Evolutionary conservation across 139 green algal genomes (phyloP).

Genomic region (Chlorella sp.): DNA sequence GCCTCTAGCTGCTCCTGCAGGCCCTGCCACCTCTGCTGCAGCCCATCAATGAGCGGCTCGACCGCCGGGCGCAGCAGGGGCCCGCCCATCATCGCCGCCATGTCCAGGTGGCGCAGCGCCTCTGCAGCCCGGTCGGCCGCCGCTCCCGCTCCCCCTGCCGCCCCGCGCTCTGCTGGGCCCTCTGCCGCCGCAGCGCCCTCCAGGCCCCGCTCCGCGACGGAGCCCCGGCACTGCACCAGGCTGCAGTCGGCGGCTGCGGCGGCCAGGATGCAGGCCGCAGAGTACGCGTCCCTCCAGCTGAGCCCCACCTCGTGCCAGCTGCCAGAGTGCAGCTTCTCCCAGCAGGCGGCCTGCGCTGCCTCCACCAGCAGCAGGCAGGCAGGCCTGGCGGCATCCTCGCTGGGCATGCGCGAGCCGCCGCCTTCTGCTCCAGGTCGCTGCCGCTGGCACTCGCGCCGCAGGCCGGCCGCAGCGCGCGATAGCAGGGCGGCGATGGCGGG

Average conservation of each 20-base stretch:
- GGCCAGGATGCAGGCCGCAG: constrained; percentile 55
- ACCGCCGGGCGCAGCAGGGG: constrained; percentile 52
- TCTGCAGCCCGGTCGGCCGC: neutral
- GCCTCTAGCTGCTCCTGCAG: neutral
- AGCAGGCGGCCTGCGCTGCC: constrained; percentile 38
- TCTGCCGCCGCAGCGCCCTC: neutral
- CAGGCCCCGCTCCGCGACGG: neutral
- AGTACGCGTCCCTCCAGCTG: constrained; percentile 84
- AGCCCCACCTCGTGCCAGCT: constrained; percentile 73
- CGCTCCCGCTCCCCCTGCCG: neutral
- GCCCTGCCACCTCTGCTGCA: constrained; percentile 23
- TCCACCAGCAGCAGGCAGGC: constrained; percentile 6
- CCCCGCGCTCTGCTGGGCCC: no score
- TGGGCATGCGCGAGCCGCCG: neutral
- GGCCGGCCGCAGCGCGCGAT: neutral
- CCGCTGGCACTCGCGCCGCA: neutral
- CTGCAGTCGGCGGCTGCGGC: neutral
- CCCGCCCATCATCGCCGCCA: constrained; percentile 86
- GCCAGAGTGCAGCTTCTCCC: constrained; percentile 88
- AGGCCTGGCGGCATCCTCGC: neutral
- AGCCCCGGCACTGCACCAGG: neutral
- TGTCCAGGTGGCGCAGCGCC: constrained; percentile 67
- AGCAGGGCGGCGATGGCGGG: constrained; percentile 16
- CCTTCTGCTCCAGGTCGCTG: neutral
- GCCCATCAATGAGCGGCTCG: constrained; percentile 37